Base-by-base conservation (phyloP, 1,139 yeast species). In the Suhomyces atakaporum region DNA sequence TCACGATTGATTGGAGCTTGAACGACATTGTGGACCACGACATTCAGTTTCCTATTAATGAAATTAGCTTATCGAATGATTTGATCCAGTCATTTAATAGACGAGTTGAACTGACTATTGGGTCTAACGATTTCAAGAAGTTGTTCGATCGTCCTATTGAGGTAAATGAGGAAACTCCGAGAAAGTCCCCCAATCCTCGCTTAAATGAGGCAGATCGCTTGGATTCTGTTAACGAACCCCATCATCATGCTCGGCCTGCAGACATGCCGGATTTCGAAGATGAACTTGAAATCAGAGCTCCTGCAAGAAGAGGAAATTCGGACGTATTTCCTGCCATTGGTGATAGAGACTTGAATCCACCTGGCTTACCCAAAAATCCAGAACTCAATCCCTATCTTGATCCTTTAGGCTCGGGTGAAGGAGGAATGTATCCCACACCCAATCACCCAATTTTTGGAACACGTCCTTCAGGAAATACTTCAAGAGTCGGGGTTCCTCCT, bases 391-490 rank as follows among this genome's bases (percentile, higher is more conserved):
- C 78, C 2, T 68, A 50, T 35, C 33, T 73, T 14, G 77, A 73
- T 40, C 69, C 69, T 1, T 40, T 53, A 27, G 27, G 34, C n/a
- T 43, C 43, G 0, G 47, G 52, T 16, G 62, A 57, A 20, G 77
- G 78, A 4, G 83, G 83, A 0, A 77, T 79, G 84, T 60, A 74
- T 42, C 80, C 81, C 1, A 63, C 75, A 8, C 49, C 63, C 4
- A 54, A 68, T 28, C 81, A 77, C 49, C 82, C 82, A 1, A 43
- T 78, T 7, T 77, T 77, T 45, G 58, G 58, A 13, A 40, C 51
- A 8, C 45, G 50, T 4, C 56, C 50, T 8, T 40, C 46, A 2
- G 61, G 61, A 4, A 46, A 48, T 35, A 40, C 61, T 16, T 51
- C 61, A 9, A 44, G 66, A 26, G 40, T 54, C 31, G 65, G 68